Conservation (phyloP, 1,284 basidiomycete genomes). For the Paramarasmius palmivorus region DNA sequence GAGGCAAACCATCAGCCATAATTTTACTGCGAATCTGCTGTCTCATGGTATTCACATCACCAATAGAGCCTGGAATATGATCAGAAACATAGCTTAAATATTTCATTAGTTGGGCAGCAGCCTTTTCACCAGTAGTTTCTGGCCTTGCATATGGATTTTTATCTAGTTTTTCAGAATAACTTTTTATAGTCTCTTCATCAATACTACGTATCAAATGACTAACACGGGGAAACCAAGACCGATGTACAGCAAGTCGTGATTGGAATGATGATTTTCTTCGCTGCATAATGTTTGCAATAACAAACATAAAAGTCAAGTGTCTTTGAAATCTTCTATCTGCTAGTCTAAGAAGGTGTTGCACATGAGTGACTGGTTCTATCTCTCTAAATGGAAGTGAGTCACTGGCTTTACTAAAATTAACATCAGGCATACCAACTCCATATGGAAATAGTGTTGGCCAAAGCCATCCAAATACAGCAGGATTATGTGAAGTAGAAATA, state of each 20-base stretch:
- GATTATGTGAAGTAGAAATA: slow-evolving; percentile 2
- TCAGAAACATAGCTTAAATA: slow-evolving; percentile 17
- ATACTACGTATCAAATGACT: slow-evolving; percentile 3
- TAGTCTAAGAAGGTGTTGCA: slow-evolving; percentile 3
- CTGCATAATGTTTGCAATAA: slow-evolving; percentile 14
- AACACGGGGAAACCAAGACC: slow-evolving; percentile 10
- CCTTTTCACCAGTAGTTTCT: slow-evolving; percentile 9
- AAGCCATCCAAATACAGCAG: slow-evolving; percentile 7
- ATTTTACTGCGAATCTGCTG: slow-evolving; percentile 11
- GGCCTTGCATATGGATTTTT: slow-evolving; percentile 12
- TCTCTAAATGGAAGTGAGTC: neutral
- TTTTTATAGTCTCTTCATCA: neutral
- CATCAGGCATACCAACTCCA: slow-evolving; percentile 15
- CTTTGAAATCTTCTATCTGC: slow-evolving; percentile 9
- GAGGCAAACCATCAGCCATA: slow-evolving; percentile 3
- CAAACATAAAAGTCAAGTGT: slow-evolving; percentile 16
- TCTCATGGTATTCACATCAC: neutral
- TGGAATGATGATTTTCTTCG: slow-evolving; percentile 11
- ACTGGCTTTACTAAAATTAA: neutral
- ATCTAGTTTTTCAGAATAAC: slow-evolving; percentile 8
- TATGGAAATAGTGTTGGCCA: slow-evolving; percentile 17
- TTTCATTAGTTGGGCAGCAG: slow-evolving; percentile 6
- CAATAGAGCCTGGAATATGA: slow-evolving; percentile 13
- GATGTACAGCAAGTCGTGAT: slow-evolving; percentile 4
- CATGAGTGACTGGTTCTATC: slow-evolving; percentile 3